Conservation (phyloP, 139 green algal genomes). For the Micractinium sp. region DNA sequence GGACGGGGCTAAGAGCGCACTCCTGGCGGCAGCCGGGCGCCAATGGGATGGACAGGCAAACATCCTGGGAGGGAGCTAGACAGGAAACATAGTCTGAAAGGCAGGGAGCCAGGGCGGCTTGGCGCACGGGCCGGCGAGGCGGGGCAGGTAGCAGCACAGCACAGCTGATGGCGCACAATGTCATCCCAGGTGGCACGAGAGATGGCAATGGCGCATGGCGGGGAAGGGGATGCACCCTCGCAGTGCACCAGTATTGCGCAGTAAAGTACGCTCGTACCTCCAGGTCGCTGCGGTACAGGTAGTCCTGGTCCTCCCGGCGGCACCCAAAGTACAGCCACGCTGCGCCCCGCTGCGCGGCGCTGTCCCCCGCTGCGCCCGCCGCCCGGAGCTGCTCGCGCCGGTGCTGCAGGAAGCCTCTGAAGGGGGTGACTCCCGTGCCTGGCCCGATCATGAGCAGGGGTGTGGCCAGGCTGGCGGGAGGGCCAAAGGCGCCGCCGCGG, state of each 20-base stretch:
- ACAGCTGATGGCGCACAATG: too few species aligned
- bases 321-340: conserved; percentile 90
- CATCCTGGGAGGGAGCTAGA: too few species aligned
- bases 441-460: conserved; percentile 84
- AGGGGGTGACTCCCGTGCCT: conserved; percentile 88
- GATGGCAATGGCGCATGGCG: neutral
- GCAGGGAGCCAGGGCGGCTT: neutral
- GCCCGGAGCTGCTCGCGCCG: neutral
- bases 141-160: too few species aligned
- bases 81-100: too few species aligned
- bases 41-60: too few species aligned
- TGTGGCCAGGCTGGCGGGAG: conserved; percentile 44
- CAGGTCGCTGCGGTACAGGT: conserved; percentile 79
- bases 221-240: neutral
- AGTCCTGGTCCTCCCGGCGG: conserved; percentile 73
- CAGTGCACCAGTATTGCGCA: neutral
- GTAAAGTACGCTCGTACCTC: neutral
- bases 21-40: too few species aligned
- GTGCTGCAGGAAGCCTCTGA: conserved; percentile 81
- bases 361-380: neutral
- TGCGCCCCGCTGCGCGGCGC: conserved; percentile 35
- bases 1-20: too few species aligned
- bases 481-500: conserved; percentile 59
- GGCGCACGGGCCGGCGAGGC: too few species aligned
- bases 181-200: too few species aligned